These are phyloP conservation scores for Talaromyces wortmannii DNA, from an alignment of 495 filamentous ascomycete species.

Conservation along the genomic window DNA sequence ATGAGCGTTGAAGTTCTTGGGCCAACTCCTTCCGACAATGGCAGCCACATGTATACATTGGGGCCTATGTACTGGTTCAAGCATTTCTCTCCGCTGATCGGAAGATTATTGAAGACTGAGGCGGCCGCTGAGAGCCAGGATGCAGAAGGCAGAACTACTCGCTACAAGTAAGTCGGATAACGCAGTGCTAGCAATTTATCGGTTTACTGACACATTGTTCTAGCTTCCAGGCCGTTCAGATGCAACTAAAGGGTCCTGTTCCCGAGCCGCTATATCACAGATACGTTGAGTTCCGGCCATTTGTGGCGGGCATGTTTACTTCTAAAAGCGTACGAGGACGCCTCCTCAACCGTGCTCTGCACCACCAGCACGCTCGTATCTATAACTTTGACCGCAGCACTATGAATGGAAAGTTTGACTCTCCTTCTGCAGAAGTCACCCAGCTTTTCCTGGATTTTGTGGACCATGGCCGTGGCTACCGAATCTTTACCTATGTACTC, in stretches of 20 bases:
- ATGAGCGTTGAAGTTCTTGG: conserved; percentile 70
- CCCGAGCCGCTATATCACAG: conserved; percentile 75
- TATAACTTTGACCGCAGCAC: conserved; percentile 81
- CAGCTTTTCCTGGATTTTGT: conserved; percentile 78
- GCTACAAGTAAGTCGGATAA: conserved; percentile 58
- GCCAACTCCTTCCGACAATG: conserved; percentile 61
- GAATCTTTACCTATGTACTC: conserved; percentile 87
- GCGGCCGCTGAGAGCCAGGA: conserved; percentile 43
- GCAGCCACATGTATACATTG: conserved; percentile 71
- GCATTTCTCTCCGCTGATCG: conserved; percentile 86
- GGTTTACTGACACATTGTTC: not conserved
- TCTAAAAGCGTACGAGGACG: conserved; percentile 66
- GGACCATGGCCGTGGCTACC: conserved; percentile 75
- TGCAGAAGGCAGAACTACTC: conserved; percentile 45
- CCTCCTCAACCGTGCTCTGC: conserved; percentile 74
- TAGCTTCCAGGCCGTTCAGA: conserved; percentile 89
- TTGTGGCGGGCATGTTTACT: conserved; percentile 85
- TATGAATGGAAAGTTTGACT: conserved; percentile 54
- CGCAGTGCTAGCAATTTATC: not conserved
- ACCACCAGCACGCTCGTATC: conserved; percentile 80
- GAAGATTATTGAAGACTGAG: conserved; percentile 71
- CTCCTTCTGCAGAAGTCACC: conserved; percentile 54
- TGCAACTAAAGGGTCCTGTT: conserved; percentile 80
- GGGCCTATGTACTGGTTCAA: conserved; percentile 72
- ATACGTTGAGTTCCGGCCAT: conserved; percentile 87